Conservation (phyloP, 2,329 filamentous ascomycete species). For the Botrytis tulipae region DNA sequence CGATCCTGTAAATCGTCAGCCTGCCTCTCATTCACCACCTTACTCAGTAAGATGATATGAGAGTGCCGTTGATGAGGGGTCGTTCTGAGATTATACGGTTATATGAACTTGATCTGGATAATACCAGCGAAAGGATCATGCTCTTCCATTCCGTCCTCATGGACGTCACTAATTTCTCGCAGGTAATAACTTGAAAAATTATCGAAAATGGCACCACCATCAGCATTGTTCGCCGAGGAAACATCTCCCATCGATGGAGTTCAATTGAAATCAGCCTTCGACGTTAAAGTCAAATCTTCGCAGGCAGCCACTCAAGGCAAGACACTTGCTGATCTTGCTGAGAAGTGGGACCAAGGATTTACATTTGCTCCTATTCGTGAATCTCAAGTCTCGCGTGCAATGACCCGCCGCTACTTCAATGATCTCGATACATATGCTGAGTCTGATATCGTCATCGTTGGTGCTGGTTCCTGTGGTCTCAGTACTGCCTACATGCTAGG, state of each 20-base stretch:
- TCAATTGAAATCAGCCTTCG: conserved; percentile 45
- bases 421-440: conserved; percentile 89
- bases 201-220: conserved; percentile 73
- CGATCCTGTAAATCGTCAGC: conserved; percentile 41
- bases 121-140: conserved; percentile 99
- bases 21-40: conserved; percentile 37
- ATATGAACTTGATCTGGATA: conserved; percentile 92
- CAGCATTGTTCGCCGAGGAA: conserved; percentile 58
- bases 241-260: conserved; percentile 37
- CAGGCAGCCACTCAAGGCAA: conserved; percentile 44
- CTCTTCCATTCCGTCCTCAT: conserved; percentile 47
- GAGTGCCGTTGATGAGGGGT: conserved; percentile 35
- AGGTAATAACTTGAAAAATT: conserved; percentile 40
- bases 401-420: conserved; percentile 89
- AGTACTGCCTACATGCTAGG: conserved; percentile 82
- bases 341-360: conserved; percentile 73
- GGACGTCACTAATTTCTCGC: conserved; percentile 43
- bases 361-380: conserved; percentile 84
- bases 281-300: conserved; percentile 50
- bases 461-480: conserved; percentile 84
- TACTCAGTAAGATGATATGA: conserved; percentile 33
- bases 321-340: conserved; percentile 60
- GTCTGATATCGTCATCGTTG: conserved; percentile 90
- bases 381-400: conserved; percentile 87
- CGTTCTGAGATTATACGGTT: conserved; percentile 88